Percentiles rank a stretch among this genome's conserved stretches.
phyloP scores from a whole-genome alignment of 495 filamentous ascomycete species.

The Patellaria atrata region DNA sequence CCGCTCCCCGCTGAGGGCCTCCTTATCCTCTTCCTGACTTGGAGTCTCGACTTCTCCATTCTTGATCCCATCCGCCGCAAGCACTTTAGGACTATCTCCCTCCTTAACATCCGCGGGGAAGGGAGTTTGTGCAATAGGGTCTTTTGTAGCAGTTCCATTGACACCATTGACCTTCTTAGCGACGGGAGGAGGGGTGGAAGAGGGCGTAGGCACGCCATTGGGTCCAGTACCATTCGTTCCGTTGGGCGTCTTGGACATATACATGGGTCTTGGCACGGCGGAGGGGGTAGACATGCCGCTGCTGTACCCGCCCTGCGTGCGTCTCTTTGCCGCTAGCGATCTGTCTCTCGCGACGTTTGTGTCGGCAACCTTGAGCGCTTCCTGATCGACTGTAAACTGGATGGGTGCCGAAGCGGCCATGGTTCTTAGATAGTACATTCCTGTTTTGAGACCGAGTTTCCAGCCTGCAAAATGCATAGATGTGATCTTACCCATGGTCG shows the following conservation, averaged over 20 bases:
- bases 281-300: conserved; percentile 36
- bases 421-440: conserved; percentile 99
- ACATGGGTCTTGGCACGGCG: conserved; percentile 47
- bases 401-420: conserved; percentile 94
- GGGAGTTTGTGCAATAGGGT: conserved; percentile 31
- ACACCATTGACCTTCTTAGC: conserved; percentile 27
- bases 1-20: conserved; percentile 49
- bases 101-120: conserved; percentile 59
- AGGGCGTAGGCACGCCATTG: conserved; percentile 50
- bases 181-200: conserved; percentile 40
- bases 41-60: conserved; percentile 44
- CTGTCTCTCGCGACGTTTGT: conserved; percentile 63
- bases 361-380: conserved; percentile 79
- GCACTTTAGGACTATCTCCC: conserved; percentile 58
- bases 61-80: conserved; percentile 47
- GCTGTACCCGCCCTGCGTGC: too few relatives aligned
- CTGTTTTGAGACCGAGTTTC: conserved; percentile 97
- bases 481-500: conserved; percentile 98
- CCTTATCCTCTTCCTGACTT: conserved; percentile 48
- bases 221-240: conserved; percentile 24
- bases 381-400: conserved; percentile 98
- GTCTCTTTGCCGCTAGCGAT: conserved; percentile 49
- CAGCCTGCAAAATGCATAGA: conserved; percentile 98
- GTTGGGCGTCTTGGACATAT: conserved; percentile 38
- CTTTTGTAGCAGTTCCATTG: conserved; percentile 26